These are phyloP conservation scores for Nothophaeocryptopus gaeumannii DNA, from an alignment of 2,329 filamentous ascomycete genomes.

Conservation along the genomic window DNA sequence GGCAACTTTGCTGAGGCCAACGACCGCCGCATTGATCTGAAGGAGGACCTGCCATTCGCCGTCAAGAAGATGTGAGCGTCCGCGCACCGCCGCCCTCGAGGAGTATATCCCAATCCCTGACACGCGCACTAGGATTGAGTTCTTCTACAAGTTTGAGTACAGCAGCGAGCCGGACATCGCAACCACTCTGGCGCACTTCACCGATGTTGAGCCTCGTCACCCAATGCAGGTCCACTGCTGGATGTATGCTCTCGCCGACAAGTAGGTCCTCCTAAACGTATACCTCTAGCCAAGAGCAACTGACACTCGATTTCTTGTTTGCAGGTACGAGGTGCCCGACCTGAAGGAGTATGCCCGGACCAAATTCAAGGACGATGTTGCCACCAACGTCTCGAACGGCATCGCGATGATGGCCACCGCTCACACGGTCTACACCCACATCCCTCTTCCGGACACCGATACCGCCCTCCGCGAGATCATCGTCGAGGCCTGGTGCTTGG, in stretches of 20 bases:
- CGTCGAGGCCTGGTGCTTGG: background rate
- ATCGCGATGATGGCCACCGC: background rate
- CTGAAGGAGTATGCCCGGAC: constrained; percentile 9
- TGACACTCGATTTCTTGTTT: background rate
- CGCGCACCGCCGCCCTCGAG: too few species aligned
- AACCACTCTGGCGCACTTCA: background rate
- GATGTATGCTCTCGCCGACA: constrained; percentile 19
- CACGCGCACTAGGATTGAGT: constrained; percentile 12
- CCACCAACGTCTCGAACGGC: background rate
- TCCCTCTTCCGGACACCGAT: background rate
- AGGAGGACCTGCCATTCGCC: constrained; percentile 5
- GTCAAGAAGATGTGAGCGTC: constrained; percentile 1
- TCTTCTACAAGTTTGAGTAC: constrained; percentile 17
- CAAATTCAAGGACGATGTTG: constrained; percentile 7
- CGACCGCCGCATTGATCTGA: constrained; percentile 8
- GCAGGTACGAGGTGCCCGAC: constrained; percentile 8
- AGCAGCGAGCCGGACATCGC: background rate
- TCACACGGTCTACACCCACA: background rate
- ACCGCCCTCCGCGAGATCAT: background rate
- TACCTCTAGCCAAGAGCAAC: background rate
- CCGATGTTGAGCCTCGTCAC: background rate
- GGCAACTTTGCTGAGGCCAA: constrained; percentile 1
- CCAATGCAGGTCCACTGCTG: background rate
- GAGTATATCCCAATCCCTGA: too few species aligned
- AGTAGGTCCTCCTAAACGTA: background rate